Conservation (phyloP, 805 yeast species). For the Candida awuae region DNA sequence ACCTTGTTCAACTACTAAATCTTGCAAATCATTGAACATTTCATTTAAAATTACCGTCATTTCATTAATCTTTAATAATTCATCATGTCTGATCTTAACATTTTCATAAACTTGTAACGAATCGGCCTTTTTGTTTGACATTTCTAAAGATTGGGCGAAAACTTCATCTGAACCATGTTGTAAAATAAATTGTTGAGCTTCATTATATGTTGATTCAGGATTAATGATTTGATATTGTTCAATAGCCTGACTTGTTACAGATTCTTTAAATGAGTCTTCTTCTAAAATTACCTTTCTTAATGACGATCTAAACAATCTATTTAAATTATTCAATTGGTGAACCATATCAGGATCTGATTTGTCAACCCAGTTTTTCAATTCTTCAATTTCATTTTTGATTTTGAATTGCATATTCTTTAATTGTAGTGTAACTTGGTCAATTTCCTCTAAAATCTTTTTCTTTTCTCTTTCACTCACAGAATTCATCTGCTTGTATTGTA, state of each 20-base stretch:
- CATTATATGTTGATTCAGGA: constrained; percentile 72
- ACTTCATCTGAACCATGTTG: constrained; percentile 77
- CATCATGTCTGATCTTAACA: constrained; percentile 86
- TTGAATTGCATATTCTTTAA: constrained; percentile 6
- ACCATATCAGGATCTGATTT: constrained; percentile 62
- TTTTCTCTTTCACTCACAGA: constrained; percentile 8
- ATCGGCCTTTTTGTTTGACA: constrained; percentile 61
- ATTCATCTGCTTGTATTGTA: constrained; percentile 14
- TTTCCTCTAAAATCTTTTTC: constrained; percentile 4
- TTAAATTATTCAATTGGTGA: constrained; percentile 79
- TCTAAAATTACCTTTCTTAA: constrained; percentile 76
- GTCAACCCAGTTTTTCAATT: constrained; percentile 55
- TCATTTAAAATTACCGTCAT: constrained; percentile 89
- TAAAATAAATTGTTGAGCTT: constrained; percentile 72
- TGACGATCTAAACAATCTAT: constrained; percentile 69
- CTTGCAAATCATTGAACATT: constrained; percentile 89
- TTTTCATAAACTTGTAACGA: constrained; percentile 85
- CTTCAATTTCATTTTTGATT: constrained; percentile 63
- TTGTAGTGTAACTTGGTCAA: constrained; percentile 10
- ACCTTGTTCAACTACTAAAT: constrained; percentile 87
- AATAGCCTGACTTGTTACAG: constrained; percentile 73
- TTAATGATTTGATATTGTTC: constrained; percentile 79
- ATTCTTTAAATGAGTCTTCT: constrained; percentile 73
- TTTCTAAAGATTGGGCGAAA: constrained; percentile 71
- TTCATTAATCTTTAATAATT: constrained; percentile 80